A percentile compares a stretch with the other conserved stretches of the same genome.
Evolutionary conservation across 768 basidiomycete genomes (phyloP).

Genomic region (Rhodotorula kratochvilovae): DNA sequence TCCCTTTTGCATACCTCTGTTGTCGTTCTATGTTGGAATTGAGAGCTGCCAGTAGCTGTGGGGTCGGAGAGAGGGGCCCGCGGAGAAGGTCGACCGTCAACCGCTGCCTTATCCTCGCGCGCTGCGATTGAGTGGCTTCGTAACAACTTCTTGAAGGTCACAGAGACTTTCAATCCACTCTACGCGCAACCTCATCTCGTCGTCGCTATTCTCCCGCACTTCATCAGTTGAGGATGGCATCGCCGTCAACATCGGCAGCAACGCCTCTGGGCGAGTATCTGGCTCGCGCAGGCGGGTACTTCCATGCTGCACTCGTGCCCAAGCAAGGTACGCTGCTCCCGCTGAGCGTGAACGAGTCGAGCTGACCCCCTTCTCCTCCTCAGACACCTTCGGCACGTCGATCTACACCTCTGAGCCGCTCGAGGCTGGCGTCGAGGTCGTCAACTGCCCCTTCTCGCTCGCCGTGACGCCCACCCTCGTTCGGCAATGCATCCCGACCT

Average conservation of each 20-base stretch:
- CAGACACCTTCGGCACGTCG: constrained; percentile 42
- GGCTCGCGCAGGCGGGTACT: background rate
- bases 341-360: background rate
- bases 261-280: background rate
- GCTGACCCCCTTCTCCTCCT: background rate
- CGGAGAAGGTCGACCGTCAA: too few relatives aligned
- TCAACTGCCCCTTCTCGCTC: constrained; percentile 47
- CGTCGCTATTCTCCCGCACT: background rate
- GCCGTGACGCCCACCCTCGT: constrained; percentile 46
- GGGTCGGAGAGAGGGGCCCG: too few relatives aligned
- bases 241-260: background rate
- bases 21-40: too few relatives aligned
- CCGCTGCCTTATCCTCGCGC: too few relatives aligned
- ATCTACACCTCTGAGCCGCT: constrained; percentile 40
- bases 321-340: background rate
- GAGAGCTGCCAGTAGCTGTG: too few relatives aligned
- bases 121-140: too few relatives aligned
- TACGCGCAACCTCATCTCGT: background rate
- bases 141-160: too few relatives aligned
- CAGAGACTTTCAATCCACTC: too few relatives aligned
- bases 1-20: too few relatives aligned
- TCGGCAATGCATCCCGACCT: constrained; percentile 16
- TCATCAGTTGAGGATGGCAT: background rate
- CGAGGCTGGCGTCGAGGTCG: constrained; percentile 36
- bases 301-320: background rate